Evolutionary conservation across 352 stramenopile genomes (phyloP).

Genomic region (Pythium insidiosum): DNA sequence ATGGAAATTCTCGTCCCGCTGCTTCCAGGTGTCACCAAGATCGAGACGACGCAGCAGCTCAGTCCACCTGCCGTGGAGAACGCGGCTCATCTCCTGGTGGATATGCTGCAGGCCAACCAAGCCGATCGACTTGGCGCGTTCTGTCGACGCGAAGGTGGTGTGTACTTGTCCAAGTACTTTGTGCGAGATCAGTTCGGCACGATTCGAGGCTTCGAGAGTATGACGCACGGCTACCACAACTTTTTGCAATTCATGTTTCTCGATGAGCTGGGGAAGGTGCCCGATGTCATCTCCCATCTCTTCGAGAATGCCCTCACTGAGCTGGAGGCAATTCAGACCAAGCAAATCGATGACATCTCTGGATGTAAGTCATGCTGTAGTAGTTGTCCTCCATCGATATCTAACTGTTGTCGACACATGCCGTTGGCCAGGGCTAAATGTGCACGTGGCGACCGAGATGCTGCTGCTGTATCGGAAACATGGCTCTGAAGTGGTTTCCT

Average conservation of each 20-base stretch:
- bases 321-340: constrained; percentile 37
- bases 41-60: constrained; percentile 24
- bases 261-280: constrained; percentile 77
- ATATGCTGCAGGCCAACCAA: constrained; percentile 85
- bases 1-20: constrained; percentile 78
- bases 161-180: constrained; percentile 86
- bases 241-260: constrained; percentile 86
- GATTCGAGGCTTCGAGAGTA: constrained; percentile 81
- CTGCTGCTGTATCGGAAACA: constrained; percentile 58
- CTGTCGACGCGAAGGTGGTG: constrained; percentile 65
- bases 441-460: constrained; percentile 69
- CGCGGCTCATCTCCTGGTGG: constrained; percentile 64
- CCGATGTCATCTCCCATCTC: constrained; percentile 48
- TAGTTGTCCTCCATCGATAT: too few species aligned
- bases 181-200: constrained; percentile 85
- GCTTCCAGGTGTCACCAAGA: constrained; percentile 39
- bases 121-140: constrained; percentile 78
- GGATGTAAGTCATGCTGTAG: constrained; percentile 29
- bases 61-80: constrained; percentile 65
- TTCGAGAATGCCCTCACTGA: constrained; percentile 64
- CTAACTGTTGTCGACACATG: too few species aligned
- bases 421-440: constrained; percentile 13
- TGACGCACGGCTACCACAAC: constrained; percentile 88
- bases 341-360: constrained; percentile 39
- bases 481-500: constrained; percentile 18